Base-by-base conservation (phyloP, 495 filamentous ascomycete species). In the Penicillium simplicissimum region DNA sequence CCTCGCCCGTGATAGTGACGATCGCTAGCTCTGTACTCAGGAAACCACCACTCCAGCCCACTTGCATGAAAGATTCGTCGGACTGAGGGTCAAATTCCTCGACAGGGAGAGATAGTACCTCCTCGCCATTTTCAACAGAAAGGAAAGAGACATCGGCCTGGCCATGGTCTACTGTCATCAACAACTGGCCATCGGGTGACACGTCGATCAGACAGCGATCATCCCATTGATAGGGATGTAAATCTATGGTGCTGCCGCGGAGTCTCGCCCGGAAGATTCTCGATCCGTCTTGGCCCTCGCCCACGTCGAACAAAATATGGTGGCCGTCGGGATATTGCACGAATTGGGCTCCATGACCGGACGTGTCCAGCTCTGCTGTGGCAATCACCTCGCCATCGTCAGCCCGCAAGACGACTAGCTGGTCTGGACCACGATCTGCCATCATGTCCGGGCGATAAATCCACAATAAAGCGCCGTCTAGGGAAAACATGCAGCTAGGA, bases 91-190 rank as follows among this genome's bases (percentile, higher is more conserved):
- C 48, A 13, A 52, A 34, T n/a, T 10, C 25, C n/a, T 10, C 7
- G 48, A 52, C 11, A 10, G 48, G 31, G 6, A 52, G 15, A 23
- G 6, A 6, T 13, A 28, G 14, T 5, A 52, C 25, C 14, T 31
- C 48, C n/a, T 52, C 48, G 5, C 48, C 48, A 52, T 25, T 33
- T 25, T 23, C 23, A 52, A 52, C 33, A 0, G 13, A 13, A 25
- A 31, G 48, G 28, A 52, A 52, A 8, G 25, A 13, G 31, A 52
- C 48, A 33, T 52, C 48, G 1, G 6, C 4, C 6, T 14, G 48
- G n/a, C 48, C 48, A 13, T 52, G 48, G 25, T 52, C 48, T 23
- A 52, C 48, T 2, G 48, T 52, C 48, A 52, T 52, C 15, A 52
- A 52, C 2, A 15, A 52, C 25, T 33, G 25, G 14, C 48, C 48